Percentiles rank a stretch among this genome's conserved stretches.
Conservation (phyloP, 78 protist species). For the Guillardia theta region DNA sequence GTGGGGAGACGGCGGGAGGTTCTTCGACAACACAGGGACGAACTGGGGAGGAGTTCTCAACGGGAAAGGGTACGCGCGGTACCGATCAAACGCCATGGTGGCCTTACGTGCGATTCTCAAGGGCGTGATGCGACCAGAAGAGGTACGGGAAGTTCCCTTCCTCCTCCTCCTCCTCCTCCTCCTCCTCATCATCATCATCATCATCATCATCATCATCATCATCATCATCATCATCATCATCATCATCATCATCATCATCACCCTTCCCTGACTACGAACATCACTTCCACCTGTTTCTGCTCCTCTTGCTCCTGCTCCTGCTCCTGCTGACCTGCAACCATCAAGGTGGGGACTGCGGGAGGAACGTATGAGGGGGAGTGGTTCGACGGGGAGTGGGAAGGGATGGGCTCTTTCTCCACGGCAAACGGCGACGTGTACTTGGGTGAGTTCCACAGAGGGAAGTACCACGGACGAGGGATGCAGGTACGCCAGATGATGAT, state of each 20-base stretch:
- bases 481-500: neutral
- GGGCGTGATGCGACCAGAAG: neutral
- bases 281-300: too few relatives aligned
- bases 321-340: neutral
- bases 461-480: neutral
- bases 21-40: neutral
- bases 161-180: too few relatives aligned
- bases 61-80: neutral
- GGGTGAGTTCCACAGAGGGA: neutral
- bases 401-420: neutral
- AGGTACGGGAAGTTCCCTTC: too few relatives aligned
- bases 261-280: neutral
- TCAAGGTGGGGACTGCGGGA: neutral
- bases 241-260: too few relatives aligned
- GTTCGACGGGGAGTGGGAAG: constrained; percentile 32
- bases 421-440: constrained; percentile 9
- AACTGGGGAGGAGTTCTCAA: constrained; percentile 30
- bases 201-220: too few relatives aligned
- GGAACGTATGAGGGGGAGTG: constrained; percentile 34
- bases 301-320: neutral
- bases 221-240: too few relatives aligned
- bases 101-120: neutral
- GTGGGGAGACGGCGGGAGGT: neutral
- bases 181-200: too few relatives aligned
- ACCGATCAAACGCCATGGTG: neutral